Evolutionary conservation across 768 basidiomycete species (phyloP).

Genomic region (Gymnopilus junonius): DNA sequence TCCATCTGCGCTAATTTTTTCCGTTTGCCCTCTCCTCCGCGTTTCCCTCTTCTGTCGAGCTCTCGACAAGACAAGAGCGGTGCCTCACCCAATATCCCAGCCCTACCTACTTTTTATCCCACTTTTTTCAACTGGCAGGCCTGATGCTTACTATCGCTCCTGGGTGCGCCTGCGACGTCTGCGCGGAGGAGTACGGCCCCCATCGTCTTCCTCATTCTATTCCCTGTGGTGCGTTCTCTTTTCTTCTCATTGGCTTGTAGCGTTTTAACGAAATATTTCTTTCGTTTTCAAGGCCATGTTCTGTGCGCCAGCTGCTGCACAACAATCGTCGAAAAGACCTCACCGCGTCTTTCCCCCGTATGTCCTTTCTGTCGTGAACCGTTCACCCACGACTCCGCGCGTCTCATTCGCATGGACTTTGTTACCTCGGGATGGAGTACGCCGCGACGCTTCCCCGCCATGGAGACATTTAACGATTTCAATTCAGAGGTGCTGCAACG

Average conservation of each 20-base stretch:
- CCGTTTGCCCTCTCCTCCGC: slow-evolving; percentile 3
- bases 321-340: slow-evolving; percentile 81
- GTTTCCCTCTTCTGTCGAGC: not conserved
- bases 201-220: slow-evolving; percentile 79
- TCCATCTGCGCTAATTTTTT: slow-evolving; percentile 12
- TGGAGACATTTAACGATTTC: slow-evolving; percentile 53
- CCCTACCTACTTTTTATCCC: slow-evolving; percentile 27
- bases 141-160: slow-evolving; percentile 81
- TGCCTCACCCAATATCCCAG: slow-evolving; percentile 43
- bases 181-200: slow-evolving; percentile 83
- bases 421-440: slow-evolving; percentile 70
- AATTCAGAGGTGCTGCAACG: slow-evolving; percentile 45
- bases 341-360: slow-evolving; percentile 67
- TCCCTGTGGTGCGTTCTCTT: slow-evolving; percentile 68
- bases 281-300: slow-evolving; percentile 64
- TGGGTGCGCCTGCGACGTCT: slow-evolving; percentile 88
- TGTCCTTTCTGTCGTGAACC: slow-evolving; percentile 87
- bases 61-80: slow-evolving; percentile 1
- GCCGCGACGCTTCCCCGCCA: slow-evolving; percentile 56
- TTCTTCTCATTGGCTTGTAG: slow-evolving; percentile 6
- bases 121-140: slow-evolving; percentile 20
- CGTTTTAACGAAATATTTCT: slow-evolving; percentile 6
- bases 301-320: slow-evolving; percentile 79
- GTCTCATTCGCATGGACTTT: slow-evolving; percentile 82
- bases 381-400: slow-evolving; percentile 67